A percentile compares a stretch with the other conserved stretches of the same genome.
These are phyloP conservation scores for Heritiera fomes DNA, from an alignment of 345 rosid species.

Conservation along the genomic window DNA sequence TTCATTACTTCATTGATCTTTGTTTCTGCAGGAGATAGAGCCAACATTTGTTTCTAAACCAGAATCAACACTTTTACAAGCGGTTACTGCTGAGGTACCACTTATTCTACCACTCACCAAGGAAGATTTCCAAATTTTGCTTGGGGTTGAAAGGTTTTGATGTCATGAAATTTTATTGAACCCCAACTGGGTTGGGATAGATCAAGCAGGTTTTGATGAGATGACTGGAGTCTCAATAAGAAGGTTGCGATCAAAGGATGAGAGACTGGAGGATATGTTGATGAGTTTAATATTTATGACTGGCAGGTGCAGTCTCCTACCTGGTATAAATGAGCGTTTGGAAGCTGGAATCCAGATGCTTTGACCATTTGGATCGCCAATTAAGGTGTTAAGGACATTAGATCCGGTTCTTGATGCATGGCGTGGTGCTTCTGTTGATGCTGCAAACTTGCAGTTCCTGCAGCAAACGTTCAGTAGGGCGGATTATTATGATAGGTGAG, in stretches of 20 bases:
- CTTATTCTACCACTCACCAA: slow-evolving; percentile 62
- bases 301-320: slow-evolving; percentile 73
- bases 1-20: neutral
- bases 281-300: slow-evolving; percentile 75
- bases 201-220: slow-evolving; percentile 85
- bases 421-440: slow-evolving; percentile 89
- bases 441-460: slow-evolving; percentile 55
- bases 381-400: slow-evolving; percentile 60
- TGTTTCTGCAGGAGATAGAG: slow-evolving; percentile 64
- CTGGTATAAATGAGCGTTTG: slow-evolving; percentile 67
- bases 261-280: slow-evolving; percentile 56
- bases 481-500: slow-evolving; percentile 89
- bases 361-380: slow-evolving; percentile 74
- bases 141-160: slow-evolving; percentile 84
- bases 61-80: slow-evolving; percentile 53
- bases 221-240: slow-evolving; percentile 76
- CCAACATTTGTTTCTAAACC: slow-evolving; percentile 67
- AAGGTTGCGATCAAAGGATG: slow-evolving; percentile 50
- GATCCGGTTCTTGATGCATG: slow-evolving; percentile 93
- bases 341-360: slow-evolving; percentile 82
- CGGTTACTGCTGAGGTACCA: slow-evolving; percentile 55
- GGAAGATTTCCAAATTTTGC: slow-evolving; percentile 79
- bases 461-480: slow-evolving; percentile 59
- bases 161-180: slow-evolving; percentile 82
- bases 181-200: slow-evolving; percentile 81